Percentiles rank a stretch among this genome's conserved stretches.
Evolutionary conservation across 768 basidiomycete genomes (phyloP).

Genomic region (Phanerochaete carnosa): DNA sequence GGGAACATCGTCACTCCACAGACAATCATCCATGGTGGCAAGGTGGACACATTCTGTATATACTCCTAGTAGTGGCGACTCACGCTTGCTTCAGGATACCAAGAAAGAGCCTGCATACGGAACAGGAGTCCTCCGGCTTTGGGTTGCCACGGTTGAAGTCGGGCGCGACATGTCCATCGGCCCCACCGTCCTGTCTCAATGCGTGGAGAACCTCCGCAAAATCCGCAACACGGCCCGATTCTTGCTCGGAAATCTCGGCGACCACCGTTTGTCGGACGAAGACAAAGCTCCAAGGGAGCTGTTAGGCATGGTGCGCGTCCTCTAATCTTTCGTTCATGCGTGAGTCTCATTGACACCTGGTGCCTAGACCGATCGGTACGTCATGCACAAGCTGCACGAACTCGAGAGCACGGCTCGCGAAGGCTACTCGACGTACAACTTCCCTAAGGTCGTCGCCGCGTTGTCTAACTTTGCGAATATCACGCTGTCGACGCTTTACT

Average conservation of each 20-base stretch:
- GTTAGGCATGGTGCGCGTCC: slow-evolving; percentile 59
- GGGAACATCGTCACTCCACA: slow-evolving; percentile 90
- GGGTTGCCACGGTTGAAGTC: slow-evolving; percentile 91
- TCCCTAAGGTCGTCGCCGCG: slow-evolving; percentile 74
- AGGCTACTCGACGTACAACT: slow-evolving; percentile 72
- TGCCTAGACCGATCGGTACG: slow-evolving; percentile 72
- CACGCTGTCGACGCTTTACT: slow-evolving; percentile 87
- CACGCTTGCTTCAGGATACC: slow-evolving; percentile 43
- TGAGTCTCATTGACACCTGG: background rate
- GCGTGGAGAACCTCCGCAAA: slow-evolving; percentile 74
- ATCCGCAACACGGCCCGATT: slow-evolving; percentile 86
- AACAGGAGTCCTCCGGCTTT: slow-evolving; percentile 81
- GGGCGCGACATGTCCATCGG: slow-evolving; percentile 88
- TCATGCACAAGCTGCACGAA: slow-evolving; percentile 79
- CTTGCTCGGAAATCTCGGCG: slow-evolving; percentile 74
- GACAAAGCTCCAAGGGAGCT: slow-evolving; percentile 41
- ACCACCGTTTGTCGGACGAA: slow-evolving; percentile 25
- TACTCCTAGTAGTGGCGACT: background rate
- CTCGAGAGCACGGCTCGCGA: slow-evolving; percentile 67
- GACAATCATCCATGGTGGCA: slow-evolving; percentile 73
- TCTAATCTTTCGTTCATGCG: background rate
- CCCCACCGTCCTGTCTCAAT: slow-evolving; percentile 68
- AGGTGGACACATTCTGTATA: slow-evolving; percentile 42
- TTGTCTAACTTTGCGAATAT: slow-evolving; percentile 77
- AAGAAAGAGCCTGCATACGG: slow-evolving; percentile 80